phyloP scores from a whole-genome alignment of 176 grass and related monocot species.

The Hsuehochloa calcarea region DNA sequence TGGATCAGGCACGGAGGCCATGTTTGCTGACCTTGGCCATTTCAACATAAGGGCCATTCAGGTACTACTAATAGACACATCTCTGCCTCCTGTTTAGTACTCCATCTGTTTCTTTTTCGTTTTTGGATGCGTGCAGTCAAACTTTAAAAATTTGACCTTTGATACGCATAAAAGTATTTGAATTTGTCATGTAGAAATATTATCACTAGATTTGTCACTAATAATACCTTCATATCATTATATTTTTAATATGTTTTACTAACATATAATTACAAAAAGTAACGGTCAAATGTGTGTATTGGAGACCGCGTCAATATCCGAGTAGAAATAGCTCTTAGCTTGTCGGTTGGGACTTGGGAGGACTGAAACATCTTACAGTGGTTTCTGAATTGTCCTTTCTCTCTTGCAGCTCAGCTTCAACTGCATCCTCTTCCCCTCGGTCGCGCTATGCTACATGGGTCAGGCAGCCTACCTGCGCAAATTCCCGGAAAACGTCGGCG shows the following conservation, averaged over 20 bases:
- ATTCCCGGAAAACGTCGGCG: conserved; percentile 20
- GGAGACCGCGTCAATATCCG: no score
- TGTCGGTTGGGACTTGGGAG: not conserved
- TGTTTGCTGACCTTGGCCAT: conserved; percentile 74
- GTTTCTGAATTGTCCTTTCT: not conserved
- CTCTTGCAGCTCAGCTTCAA: conserved; percentile 55
- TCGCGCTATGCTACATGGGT: conserved; percentile 56
- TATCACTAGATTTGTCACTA: no score
- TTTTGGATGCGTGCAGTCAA: no score
- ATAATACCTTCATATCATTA: no score
- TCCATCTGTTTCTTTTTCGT: no score
- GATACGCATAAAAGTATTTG: no score
- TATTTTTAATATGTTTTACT: no score
- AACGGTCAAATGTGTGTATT: no score
- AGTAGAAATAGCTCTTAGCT: not conserved
- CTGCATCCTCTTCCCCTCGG: conserved; percentile 45
- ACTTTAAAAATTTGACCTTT: no score
- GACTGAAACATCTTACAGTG: not conserved
- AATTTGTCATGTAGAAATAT: no score
- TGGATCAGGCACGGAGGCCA: conserved; percentile 50
- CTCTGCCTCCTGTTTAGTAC: no score
- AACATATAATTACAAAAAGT: no score
- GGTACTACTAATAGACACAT: not conserved
- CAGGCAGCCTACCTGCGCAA: conserved; percentile 65
- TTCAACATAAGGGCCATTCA: conserved; percentile 61